Evolutionary conservation across 441 rosid species (phyloP), one percentile per base, ranked within the genome.

Genomic region (Gossypium davidsonii): DNA sequence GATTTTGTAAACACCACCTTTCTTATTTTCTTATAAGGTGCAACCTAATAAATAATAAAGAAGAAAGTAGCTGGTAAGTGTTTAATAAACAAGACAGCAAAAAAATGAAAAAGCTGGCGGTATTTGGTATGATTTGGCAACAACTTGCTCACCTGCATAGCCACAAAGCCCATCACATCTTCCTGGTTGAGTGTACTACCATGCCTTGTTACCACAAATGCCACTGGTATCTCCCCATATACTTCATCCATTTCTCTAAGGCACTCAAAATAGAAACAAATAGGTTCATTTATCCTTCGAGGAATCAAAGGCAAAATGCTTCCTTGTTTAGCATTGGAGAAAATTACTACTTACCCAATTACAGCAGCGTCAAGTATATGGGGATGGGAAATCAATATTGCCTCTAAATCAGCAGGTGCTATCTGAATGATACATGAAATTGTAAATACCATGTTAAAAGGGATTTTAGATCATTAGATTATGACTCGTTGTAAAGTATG

Each of bases 361-460:
- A 91, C 92, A 52, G 93, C 96, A 46, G 83, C 91, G 72, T 94
- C 98, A 3, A 83, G 76, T 61, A 94, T 84, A 65, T 86, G 87
- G 3, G 95, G 95, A 83, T 91, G 93, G 69, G 84, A 71, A 71
- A 88, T 83, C 75, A 91, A 72, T 34, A 85, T 78, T 59, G 91
- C 87, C 79, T 91, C 98, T 48, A 94, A 82, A 84, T 91, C 97
- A 74, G 95, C 96, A 74, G 97, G 97, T 57, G 98, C 88, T 52
- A 94, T 86, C 97, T 91, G 91, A 68, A 70, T 17, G 31, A 12
- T 42, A 67, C 39, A 67, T 56, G 31, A 20, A 12, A 26, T 25
- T 15, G 31, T 48, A 26, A 15, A 49, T n/a, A 49, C 39, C 57
- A 17, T 18, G 4, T 1, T 52, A 4, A 15, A 15, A 39, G 10